phyloP scores from a whole-genome alignment of 2,329 filamentous ascomycete genomes.

The Aspergillus fischeri region DNA sequence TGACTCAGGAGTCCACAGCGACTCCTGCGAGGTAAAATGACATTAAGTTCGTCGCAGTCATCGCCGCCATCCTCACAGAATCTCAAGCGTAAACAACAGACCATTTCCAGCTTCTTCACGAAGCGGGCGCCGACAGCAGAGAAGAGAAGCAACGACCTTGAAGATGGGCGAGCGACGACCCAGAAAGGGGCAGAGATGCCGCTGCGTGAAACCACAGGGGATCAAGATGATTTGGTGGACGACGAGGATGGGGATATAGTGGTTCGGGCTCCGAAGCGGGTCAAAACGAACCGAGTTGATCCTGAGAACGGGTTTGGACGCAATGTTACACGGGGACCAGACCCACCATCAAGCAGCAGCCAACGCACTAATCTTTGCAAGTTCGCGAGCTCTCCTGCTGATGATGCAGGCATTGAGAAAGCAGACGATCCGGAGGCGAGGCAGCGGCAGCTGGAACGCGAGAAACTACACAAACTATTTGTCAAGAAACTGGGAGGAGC shows the following conservation, averaged over 20 bases:
- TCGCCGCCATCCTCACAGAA: constrained; percentile 28
- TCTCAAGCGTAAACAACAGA: constrained; percentile 54
- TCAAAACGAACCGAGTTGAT: constrained; percentile 23
- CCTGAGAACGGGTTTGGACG: constrained; percentile 3
- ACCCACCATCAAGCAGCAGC: constrained; percentile 35
- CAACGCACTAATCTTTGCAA: constrained; percentile 56
- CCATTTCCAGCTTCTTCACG: constrained; percentile 82
- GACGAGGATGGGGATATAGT: constrained; percentile 29
- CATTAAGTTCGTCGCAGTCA: constrained; percentile 31
- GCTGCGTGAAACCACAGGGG: background rate
- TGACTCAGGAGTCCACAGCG: background rate
- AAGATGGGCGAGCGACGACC: constrained; percentile 2
- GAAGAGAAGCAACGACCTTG: constrained; percentile 9
- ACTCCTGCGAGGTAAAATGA: constrained; percentile 21
- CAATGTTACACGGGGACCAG: constrained; percentile 4
- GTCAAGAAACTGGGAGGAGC: constrained; percentile 85
- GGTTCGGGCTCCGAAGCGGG: constrained; percentile 40
- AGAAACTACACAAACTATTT: constrained; percentile 75
- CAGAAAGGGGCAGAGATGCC: constrained; percentile 3
- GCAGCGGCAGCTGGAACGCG: constrained; percentile 55
- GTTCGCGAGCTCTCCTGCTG: constrained; percentile 51
- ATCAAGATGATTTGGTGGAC: background rate
- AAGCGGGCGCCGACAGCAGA: constrained; percentile 45
- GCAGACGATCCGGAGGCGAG: constrained; percentile 46
- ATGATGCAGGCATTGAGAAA: constrained; percentile 31